Conservation (phyloP, 75 land plant species). For the Ceratopteris richardii region DNA sequence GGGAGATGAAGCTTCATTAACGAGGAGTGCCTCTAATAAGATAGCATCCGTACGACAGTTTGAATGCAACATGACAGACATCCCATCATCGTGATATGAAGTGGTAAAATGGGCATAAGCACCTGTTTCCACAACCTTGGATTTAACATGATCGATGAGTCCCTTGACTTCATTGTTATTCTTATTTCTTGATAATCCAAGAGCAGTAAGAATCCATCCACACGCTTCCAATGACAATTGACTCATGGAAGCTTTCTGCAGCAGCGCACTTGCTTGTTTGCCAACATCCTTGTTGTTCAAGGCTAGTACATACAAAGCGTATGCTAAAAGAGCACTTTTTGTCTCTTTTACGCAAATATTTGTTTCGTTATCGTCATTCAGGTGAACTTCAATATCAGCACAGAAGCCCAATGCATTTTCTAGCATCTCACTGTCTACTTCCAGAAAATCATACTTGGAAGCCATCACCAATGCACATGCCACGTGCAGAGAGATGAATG, state of each 20-base stretch:
- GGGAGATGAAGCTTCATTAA: neutral
- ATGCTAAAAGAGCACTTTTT: neutral
- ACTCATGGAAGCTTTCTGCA: neutral
- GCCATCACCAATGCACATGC: constrained; percentile 5
- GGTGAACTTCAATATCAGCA: neutral
- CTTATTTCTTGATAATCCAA: neutral
- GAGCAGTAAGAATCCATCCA: constrained; percentile 1
- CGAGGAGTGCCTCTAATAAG: neutral
- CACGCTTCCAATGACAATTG: constrained; percentile 1
- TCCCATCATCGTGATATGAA: constrained; percentile 1
- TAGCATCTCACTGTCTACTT: constrained; percentile 1
- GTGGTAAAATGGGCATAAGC: constrained; percentile 1
- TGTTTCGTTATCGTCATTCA: neutral
- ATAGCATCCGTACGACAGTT: neutral
- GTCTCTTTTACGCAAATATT: neutral
- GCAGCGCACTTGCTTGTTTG: neutral
- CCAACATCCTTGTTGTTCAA: neutral
- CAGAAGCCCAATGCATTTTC: neutral
- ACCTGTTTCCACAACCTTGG: neutral
- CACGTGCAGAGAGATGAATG: neutral
- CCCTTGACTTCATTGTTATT: neutral
- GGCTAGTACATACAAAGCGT: neutral
- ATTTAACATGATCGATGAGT: neutral
- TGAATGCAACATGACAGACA: constrained; percentile 1
- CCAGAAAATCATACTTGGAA: neutral